Percentiles rank a stretch among this genome's conserved stretches.
Evolutionary conservation across 2,329 filamentous ascomycete species (phyloP).

Genomic region (Leptographium procerum): DNA sequence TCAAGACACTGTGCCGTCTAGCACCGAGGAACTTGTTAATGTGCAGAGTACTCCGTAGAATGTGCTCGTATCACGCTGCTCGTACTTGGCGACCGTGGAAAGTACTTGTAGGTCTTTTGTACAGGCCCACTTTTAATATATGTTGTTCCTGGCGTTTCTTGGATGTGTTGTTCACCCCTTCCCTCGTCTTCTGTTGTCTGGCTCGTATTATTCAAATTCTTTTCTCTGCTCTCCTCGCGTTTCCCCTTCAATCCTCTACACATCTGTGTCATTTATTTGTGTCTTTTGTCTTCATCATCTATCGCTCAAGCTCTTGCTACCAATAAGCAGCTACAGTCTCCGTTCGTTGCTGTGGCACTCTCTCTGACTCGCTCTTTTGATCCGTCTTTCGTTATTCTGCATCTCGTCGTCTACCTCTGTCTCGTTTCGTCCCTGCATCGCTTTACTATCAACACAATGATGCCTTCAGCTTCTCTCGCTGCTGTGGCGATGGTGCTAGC

Average conservation of each 20-base stretch:
- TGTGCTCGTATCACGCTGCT: neutral
- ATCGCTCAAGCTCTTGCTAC: neutral
- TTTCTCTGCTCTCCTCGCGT: neutral
- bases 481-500: slow-evolving; percentile 37
- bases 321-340: neutral
- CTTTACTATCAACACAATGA: slow-evolving; percentile 19
- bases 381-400: neutral
- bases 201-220: neutral
- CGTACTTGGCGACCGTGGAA: neutral
- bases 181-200: neutral
- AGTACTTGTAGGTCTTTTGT: neutral
- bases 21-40: neutral
- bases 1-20: neutral
- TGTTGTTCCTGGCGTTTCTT: neutral
- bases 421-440: neutral
- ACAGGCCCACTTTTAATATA: neutral
- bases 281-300: neutral
- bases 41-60: too few relatives aligned
- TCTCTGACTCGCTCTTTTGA: neutral
- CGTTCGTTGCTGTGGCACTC: neutral
- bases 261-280: neutral
- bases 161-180: neutral
- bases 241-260: neutral
- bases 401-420: neutral
- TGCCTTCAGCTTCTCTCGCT: slow-evolving; percentile 37